A percentile compares a stretch with the other conserved stretches of the same genome.
phyloP scores from a whole-genome alignment of 257 asterid species.

The Solanum clarkiae region DNA sequence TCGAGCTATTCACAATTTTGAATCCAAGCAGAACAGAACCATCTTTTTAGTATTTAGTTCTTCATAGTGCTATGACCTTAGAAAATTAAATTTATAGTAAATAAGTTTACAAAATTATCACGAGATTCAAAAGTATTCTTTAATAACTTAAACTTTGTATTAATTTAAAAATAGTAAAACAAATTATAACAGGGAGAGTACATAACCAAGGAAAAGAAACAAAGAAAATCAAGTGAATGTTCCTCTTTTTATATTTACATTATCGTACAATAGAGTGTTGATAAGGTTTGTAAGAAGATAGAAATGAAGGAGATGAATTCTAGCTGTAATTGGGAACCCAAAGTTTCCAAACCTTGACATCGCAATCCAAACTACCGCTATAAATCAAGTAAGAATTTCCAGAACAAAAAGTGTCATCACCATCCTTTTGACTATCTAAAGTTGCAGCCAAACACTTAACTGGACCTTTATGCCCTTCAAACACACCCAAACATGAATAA shows the following conservation, averaged over 20 bases:
- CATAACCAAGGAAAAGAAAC: no score
- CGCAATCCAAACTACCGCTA: slow-evolving; percentile 70
- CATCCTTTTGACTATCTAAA: slow-evolving; percentile 2
- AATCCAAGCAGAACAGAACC: not conserved
- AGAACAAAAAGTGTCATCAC: not conserved
- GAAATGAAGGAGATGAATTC: not conserved
- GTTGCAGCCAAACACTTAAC: slow-evolving; percentile 43
- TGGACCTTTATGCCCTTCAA: slow-evolving; percentile 60
- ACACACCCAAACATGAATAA: slow-evolving; percentile 39
- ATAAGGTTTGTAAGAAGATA: not conserved
- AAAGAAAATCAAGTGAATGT: not conserved
- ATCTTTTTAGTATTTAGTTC: not conserved
- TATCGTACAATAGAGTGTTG: not conserved
- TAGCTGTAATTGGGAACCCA: slow-evolving; percentile 13
- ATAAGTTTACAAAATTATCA: not conserved
- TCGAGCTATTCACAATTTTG: not conserved
- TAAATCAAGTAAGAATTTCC: slow-evolving; percentile 31
- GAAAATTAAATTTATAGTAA: not conserved
- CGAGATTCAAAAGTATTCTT: not conserved
- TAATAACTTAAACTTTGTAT: not conserved
- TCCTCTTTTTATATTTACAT: not conserved
- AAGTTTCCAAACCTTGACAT: slow-evolving; percentile 48
- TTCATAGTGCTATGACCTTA: not conserved
- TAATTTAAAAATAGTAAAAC: no score
- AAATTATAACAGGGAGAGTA: no score